Base-by-base conservation (phyloP, 192 early-diverging fungal genomes). In the Ambispora gerdemannii region DNA sequence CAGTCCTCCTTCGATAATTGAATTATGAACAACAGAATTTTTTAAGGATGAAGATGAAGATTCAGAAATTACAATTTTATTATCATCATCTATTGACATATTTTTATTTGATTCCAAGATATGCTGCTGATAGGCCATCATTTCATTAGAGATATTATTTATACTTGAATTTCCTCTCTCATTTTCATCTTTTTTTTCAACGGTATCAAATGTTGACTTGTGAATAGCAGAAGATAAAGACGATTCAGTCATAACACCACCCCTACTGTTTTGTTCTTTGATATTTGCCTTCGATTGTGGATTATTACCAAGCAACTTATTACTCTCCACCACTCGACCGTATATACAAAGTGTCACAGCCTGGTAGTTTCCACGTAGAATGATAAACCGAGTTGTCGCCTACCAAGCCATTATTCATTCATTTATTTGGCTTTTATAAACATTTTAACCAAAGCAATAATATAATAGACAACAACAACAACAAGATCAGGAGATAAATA, bases 361-460 rank as follows among this genome's bases (percentile, higher is more conserved):
- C 15, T 72, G 61, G 32, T 72, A 72, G 52, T 65, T 67, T 34
- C 71, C 71, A 1, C 71, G 61, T 15, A 72, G 31, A 24, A 72
- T 72, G 33, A 72, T 72, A 56, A 72, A 72, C 6, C 71, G 63
- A 1, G 71, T 72, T 22, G 64, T 66, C n/a, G 64, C 71, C 71
- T 72, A 36, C 38, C 38, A 43, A 43, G 6, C 38, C 38, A 43
- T 43, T 43, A 10, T 43, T n/a, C 8, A 33, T 22, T 17, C 13
- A 60, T 15, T 13, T 15, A 60, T 60, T 60, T 60, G 58, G 13
- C 0, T 17, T 17, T 22, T 13, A 13, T 50, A 13, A 50, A 50
- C 19, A 10, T 13, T 50, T 19, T 13, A 13, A 19, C 47, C 19
- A 50, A 50, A 13, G 47, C 47, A 13, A 13, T 60, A 10, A 60